Evolutionary conservation across 2,329 filamentous ascomycete genomes (phyloP), one percentile per base, ranked within the genome.

Genomic region (Clonostachys chloroleuca): DNA sequence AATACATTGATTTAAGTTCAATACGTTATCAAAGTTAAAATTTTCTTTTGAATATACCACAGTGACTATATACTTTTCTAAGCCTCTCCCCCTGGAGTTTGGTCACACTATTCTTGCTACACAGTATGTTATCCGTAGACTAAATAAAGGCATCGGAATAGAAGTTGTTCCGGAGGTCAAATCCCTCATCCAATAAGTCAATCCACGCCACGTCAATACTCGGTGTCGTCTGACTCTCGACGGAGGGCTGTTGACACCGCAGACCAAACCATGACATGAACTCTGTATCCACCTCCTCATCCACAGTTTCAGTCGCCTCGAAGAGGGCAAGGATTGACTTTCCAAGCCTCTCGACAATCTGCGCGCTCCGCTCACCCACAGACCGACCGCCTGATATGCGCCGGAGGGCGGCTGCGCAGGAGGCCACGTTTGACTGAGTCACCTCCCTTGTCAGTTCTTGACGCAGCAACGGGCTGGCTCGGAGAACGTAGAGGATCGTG

Each of bases 401-500:
- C 40, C 40, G 14, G n/a, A 42, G 40, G n/a, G 20, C n/a, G 6
- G 16, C 13, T 7, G 13, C 40, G 40, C 40, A 42, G 14, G 18
- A 14, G 14, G 13, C 40, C 16, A 42, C 40, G 16, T 42, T 42
- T 16, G 40, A 17, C 16, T 17, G n/a, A 7, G 18, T 20, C n/a
- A 24, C 40, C n/a, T 42, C 40, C n/a, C 40, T 16, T 14, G 16
- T 24, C 40, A 42, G 40, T 20, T 42, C 40, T 16, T 16, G n/a
- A 20, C 40, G 40, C 13, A 42, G 40, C n/a, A 24, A 9, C 8
- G 40, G 14, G 40, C 53, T 59, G 7, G 56, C 54, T 17, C 58
- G 52, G 5, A 61, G 47, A 10, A 52, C 52, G 41, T 61, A 57
- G 3, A 61, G 50, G 53, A 59, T 60, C 4, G 59, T 57, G 17